A percentile compares a stretch with the other conserved stretches of the same genome.
These are phyloP conservation scores for Lippia alba DNA, from an alignment of 305 asterid species.

Conservation along the genomic window DNA sequence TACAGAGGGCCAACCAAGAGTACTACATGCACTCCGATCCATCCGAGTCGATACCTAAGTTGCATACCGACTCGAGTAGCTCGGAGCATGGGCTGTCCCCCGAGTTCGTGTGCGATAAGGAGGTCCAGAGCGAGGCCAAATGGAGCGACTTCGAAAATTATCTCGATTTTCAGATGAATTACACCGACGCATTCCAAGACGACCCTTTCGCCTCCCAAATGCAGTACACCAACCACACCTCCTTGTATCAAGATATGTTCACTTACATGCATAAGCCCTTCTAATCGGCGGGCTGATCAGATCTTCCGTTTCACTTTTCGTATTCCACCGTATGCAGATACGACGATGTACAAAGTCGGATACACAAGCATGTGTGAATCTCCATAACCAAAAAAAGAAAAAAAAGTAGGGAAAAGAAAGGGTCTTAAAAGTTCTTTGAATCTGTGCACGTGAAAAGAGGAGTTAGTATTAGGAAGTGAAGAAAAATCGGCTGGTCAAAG, in stretches of 20 bases:
- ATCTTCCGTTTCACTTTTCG: constrained; percentile 1
- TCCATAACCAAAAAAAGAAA: neutral
- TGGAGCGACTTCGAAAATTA: constrained; percentile 43
- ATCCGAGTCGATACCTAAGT: constrained; percentile 54
- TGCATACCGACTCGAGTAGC: constrained; percentile 69
- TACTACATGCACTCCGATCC: constrained; percentile 46
- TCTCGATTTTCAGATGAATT: constrained; percentile 43
- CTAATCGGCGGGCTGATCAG: constrained; percentile 22
- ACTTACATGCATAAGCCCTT: constrained; percentile 61
- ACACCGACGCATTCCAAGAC: constrained; percentile 45
- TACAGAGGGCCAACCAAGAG: constrained; percentile 21
- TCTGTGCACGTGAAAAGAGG: constrained; percentile 2
- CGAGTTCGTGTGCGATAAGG: constrained; percentile 51
- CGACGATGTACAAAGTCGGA: neutral
- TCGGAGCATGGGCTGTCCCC: constrained; percentile 62
- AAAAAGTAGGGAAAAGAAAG: neutral
- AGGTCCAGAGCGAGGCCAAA: constrained; percentile 56
- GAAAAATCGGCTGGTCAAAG: constrained; percentile 38
- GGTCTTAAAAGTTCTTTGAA: neutral
- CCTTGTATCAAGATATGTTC: constrained; percentile 53
- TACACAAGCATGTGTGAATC: constrained; percentile 17
- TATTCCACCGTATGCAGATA: neutral
- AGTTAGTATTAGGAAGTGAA: constrained; percentile 28
- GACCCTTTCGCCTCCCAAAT: constrained; percentile 47
- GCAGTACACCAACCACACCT: constrained; percentile 43